phyloP scores from a whole-genome alignment of 805 yeast genomes.

The Cyberlindnera xylosilytica region DNA sequence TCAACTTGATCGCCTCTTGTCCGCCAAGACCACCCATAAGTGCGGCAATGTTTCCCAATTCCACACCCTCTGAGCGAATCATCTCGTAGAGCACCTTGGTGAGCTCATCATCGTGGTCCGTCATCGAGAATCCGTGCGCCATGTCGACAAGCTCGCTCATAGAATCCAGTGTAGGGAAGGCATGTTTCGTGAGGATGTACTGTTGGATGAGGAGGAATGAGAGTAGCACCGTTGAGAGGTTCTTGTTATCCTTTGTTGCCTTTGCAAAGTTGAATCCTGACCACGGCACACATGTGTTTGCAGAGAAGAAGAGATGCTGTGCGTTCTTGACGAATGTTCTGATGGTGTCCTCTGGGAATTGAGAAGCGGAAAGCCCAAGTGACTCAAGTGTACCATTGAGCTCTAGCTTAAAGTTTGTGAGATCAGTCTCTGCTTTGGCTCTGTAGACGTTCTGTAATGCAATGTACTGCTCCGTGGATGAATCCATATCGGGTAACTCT shows the following conservation, averaged over 20 bases:
- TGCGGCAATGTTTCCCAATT: slow-evolving; percentile 58
- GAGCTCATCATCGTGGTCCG: slow-evolving; percentile 26
- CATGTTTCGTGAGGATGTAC: slow-evolving; percentile 1
- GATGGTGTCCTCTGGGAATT: slow-evolving; percentile 30
- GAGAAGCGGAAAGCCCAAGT: slow-evolving; percentile 23
- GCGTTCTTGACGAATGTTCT: slow-evolving; percentile 61
- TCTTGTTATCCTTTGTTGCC: background rate
- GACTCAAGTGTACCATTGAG: slow-evolving; percentile 29
- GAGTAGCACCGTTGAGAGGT: slow-evolving; percentile 17
- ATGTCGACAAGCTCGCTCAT: background rate
- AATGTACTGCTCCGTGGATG: slow-evolving; percentile 63
- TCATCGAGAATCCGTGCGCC: slow-evolving; percentile 2
- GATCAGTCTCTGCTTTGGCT: slow-evolving; percentile 51
- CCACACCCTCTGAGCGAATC: slow-evolving; percentile 37
- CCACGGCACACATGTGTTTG: slow-evolving; percentile 6
- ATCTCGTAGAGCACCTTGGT: slow-evolving; percentile 41
- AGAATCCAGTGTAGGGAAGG: slow-evolving; percentile 11
- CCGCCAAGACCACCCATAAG: slow-evolving; percentile 82
- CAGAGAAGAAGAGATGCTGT: slow-evolving; percentile 35
- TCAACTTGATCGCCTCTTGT: slow-evolving; percentile 75
- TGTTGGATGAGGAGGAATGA: slow-evolving; percentile 12
- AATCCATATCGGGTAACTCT: slow-evolving; percentile 82
- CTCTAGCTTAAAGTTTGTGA: slow-evolving; percentile 34
- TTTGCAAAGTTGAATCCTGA: slow-evolving; percentile 9
- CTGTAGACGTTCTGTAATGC: slow-evolving; percentile 55